Evolutionary conservation across 163 green algal species (phyloP).

Genomic region (Coccomyxa subellipsoidea): DNA sequence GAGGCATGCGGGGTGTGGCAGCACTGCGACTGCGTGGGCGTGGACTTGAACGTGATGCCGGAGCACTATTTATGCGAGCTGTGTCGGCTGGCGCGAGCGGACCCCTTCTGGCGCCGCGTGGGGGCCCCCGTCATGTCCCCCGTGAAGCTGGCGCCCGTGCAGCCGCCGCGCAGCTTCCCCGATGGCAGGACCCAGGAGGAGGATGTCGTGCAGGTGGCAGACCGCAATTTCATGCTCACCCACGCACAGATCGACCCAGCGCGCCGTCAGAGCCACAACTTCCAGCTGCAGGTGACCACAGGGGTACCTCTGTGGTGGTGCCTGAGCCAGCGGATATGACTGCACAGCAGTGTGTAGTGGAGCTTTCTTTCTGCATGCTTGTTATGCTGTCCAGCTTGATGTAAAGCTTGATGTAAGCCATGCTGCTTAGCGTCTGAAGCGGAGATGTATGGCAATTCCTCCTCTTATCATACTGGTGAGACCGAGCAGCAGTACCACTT

Average conservation of each 20-base stretch:
- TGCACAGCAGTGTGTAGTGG: no score
- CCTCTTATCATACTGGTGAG: no score
- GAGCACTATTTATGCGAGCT: constrained; percentile 53
- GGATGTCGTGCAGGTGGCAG: constrained; percentile 5
- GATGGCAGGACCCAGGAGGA: neutral
- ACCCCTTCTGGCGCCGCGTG: constrained; percentile 67
- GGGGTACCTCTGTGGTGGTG: no score
- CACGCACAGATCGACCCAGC: neutral
- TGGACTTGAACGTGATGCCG: neutral
- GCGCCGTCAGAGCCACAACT: neutral
- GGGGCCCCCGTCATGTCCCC: constrained; percentile 3
- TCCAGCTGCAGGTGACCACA: constrained; percentile 1
- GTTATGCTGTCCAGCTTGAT: no score
- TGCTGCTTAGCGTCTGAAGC: no score
- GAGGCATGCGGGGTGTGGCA: constrained; percentile 63
- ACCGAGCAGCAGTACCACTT: no score
- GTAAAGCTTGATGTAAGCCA: no score
- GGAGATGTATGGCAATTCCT: no score
- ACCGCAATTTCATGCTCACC: neutral
- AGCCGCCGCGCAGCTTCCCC: neutral
- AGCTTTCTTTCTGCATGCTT: no score
- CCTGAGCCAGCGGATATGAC: no score
- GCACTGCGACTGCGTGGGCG: constrained; percentile 58
- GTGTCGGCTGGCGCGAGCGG: constrained; percentile 54
- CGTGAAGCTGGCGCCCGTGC: constrained; percentile 1